A percentile compares a stretch with the other conserved stretches of the same genome.
Conservation (phyloP, 1,284 basidiomycete species). For the Sanguinoderma infundibulare region DNA sequence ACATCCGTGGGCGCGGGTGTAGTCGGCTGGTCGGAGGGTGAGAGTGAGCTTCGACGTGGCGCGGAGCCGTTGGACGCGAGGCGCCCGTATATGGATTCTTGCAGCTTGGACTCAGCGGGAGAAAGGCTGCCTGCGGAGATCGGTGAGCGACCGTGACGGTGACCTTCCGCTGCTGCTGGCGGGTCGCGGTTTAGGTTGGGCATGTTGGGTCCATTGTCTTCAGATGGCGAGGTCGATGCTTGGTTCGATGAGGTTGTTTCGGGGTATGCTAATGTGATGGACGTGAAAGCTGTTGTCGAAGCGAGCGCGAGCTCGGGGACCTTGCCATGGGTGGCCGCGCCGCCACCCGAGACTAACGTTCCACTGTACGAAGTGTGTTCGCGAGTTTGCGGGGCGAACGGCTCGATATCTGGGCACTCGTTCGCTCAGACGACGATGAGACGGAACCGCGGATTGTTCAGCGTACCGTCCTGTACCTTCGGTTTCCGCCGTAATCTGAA, state of each 20-base stretch:
- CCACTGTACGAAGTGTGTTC: background rate
- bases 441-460: no score
- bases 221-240: background rate
- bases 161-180: background rate
- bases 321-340: background rate
- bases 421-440: no score
- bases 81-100: constrained; percentile 1
- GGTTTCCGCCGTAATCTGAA: background rate
- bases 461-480: background rate
- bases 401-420: background rate
- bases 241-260: background rate
- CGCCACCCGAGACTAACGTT: background rate
- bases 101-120: background rate
- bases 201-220: background rate
- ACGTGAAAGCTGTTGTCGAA: background rate
- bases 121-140: background rate
- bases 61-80: background rate
- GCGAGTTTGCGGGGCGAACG: background rate
- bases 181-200: background rate
- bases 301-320: background rate
- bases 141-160: background rate
- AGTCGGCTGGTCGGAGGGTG: background rate
- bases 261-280: background rate
- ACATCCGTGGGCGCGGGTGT: background rate
- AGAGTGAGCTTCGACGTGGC: background rate